Percentiles rank a stretch among this genome's conserved stretches.
These are phyloP conservation scores for Eimeria brunetti DNA, from an alignment of 169 alveolate genomes.

Conservation along the genomic window DNA sequence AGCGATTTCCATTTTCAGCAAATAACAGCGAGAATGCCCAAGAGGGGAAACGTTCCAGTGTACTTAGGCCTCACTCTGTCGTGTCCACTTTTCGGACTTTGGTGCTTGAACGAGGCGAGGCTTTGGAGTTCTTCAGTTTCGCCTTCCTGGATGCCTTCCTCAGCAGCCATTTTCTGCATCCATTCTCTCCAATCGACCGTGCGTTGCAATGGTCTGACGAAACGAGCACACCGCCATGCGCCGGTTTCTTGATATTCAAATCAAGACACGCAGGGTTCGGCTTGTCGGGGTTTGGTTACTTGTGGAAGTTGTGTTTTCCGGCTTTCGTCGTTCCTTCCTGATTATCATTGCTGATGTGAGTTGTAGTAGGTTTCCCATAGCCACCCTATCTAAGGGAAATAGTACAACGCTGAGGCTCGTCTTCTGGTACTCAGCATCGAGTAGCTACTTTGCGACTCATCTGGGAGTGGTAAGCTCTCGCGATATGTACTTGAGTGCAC, in stretches of 20 bases:
- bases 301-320: neutral
- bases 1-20: neutral
- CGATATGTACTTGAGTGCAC: neutral
- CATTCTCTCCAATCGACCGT: neutral
- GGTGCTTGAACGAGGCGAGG: neutral
- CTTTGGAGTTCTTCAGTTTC: neutral
- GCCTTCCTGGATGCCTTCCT: neutral
- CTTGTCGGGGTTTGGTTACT: neutral
- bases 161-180: constrained; percentile 1
- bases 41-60: neutral
- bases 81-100: neutral
- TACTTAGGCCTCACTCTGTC: constrained; percentile 27
- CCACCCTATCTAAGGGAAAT: neutral
- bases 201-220: neutral
- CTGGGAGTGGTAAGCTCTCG: neutral
- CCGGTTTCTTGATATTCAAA: neutral
- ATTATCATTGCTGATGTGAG: neutral
- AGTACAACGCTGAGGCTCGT: neutral
- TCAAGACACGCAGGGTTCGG: neutral
- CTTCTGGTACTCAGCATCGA: neutral
- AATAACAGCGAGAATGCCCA: neutral
- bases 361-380: neutral
- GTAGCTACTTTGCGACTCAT: neutral
- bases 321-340: no score
- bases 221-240: neutral